These are phyloP conservation scores for Ustilago sp. DNA, from an alignment of 1,284 basidiomycete species.

Conservation along the genomic window DNA sequence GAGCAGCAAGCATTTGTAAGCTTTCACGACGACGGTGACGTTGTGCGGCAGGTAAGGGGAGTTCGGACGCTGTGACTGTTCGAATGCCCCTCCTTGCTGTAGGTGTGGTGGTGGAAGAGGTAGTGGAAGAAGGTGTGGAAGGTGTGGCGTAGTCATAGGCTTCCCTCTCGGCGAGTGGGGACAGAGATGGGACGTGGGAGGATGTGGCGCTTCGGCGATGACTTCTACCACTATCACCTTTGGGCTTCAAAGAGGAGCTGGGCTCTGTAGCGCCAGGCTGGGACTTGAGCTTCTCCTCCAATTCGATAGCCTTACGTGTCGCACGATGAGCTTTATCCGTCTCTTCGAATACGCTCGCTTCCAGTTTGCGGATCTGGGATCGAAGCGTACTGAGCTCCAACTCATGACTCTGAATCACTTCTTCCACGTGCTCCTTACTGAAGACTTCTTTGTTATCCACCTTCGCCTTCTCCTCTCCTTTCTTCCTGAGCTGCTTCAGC, in stretches of 20 bases:
- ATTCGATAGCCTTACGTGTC: slow-evolving; percentile 39
- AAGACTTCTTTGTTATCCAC: slow-evolving; percentile 49
- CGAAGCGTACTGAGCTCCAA: slow-evolving; percentile 50
- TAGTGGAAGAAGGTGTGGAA: not conserved
- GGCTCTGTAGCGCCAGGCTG: not conserved
- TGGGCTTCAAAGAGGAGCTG: not conserved
- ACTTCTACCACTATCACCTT: slow-evolving; percentile 5
- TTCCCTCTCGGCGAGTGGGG: slow-evolving; percentile 44
- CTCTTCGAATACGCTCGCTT: slow-evolving; percentile 57
- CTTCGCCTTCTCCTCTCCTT: not conserved
- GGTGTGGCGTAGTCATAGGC: slow-evolving; percentile 12
- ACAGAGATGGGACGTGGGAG: slow-evolving; percentile 39
- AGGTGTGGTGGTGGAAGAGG: slow-evolving; percentile 1
- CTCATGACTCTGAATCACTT: slow-evolving; percentile 49
- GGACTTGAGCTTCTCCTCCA: slow-evolving; percentile 40
- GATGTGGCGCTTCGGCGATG: slow-evolving; percentile 39
- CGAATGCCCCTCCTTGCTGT: slow-evolving; percentile 37
- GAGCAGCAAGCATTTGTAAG: slow-evolving; percentile 48
- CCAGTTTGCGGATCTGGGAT: slow-evolving; percentile 56
- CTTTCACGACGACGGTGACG: slow-evolving; percentile 37
- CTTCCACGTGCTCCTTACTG: slow-evolving; percentile 47
- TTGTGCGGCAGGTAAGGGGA: slow-evolving; percentile 39
- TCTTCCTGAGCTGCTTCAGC: not conserved
- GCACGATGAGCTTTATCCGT: slow-evolving; percentile 53
- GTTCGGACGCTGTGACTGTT: slow-evolving; percentile 33